phyloP scores from a whole-genome alignment of 768 basidiomycete species.

The Brasilioporus rufonigricans region DNA sequence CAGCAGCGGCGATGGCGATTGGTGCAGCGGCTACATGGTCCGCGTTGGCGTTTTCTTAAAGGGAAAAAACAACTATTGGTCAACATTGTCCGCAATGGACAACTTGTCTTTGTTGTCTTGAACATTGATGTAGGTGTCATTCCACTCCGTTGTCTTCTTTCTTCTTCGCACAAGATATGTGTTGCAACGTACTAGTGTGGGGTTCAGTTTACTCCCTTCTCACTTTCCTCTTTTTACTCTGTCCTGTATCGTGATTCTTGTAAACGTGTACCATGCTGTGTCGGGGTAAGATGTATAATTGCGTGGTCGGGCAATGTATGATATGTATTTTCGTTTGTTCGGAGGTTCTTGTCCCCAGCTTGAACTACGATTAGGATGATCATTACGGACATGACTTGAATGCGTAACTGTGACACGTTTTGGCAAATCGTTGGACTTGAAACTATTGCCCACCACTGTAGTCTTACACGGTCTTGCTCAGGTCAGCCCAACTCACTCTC shows the following conservation, averaged over 20 bases:
- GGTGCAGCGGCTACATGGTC: conserved; percentile 75
- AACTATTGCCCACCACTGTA: no score
- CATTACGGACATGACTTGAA: not conserved
- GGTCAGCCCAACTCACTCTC: no score
- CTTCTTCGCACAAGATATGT: not conserved
- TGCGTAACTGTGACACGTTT: not conserved
- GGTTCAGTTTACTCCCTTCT: not conserved
- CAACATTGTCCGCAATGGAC: not conserved
- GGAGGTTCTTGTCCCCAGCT: not conserved
- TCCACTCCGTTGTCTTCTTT: not conserved
- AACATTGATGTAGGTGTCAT: not conserved
- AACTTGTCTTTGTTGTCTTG: not conserved
- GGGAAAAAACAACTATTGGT: not conserved
- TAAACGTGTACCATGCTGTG: not conserved
- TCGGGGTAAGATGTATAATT: conserved; percentile 4
- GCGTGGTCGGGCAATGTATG: conserved; percentile 3
- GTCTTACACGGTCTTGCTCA: no score
- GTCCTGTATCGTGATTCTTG: not conserved
- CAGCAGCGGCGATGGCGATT: conserved; percentile 59
- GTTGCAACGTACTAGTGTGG: conserved; percentile 1
- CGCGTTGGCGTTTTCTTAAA: conserved; percentile 62
- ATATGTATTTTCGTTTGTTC: conserved; percentile 6
- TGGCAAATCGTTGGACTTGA: not conserved
- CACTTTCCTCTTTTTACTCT: not conserved
- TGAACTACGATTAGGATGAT: not conserved